Base-by-base conservation (phyloP, 352 stramenopile species). In the Globisporangium apiculatum region DNA sequence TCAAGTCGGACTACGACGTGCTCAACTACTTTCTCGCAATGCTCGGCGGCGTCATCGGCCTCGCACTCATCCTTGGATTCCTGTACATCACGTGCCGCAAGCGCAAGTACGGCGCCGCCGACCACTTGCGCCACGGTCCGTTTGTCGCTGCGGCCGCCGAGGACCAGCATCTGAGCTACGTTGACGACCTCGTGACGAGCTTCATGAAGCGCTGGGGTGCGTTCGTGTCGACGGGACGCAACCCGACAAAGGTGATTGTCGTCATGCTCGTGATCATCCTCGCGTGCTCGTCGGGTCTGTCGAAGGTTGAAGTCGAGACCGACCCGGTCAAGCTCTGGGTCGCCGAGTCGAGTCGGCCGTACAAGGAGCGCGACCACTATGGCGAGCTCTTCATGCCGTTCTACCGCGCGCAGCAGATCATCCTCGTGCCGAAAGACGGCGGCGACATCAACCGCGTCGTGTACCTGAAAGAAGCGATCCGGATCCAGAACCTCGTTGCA, bases 311-410 rank as follows among this genome's bases (percentile, higher is more conserved):
- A 31, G 61, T 86, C 7, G 69, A 86, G 57, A 73, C 65, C 0
- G 68, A 79, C 10, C 67, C 76, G 2, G 76, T 84, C 17, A 84
- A 83, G 61, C 64, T 86, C 11, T 86, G 76, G 76, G 69, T 78
- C 1, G 48, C 76, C 41, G 71, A 72, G 36, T 68, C 60, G 0
- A 86, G 71, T 36, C 68, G 62, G 18, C 58, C 69, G 31, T 84
- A 67, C 62, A 68, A 79, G 36, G 69, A 84, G 38, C 67, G 72
- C 4, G 53, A 69, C 36, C 69, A 67, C 14, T 84, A 73, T 49
- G 70, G 56, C 12, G 61, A 83, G 58, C 58, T 84, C 18, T 89
- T 89, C 55, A 72, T 69, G 52, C 72, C 72, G 8, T 83, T 83
- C 55, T 82, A 83, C 47, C 68, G 76, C 24, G 73, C 69, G 11